These are phyloP conservation scores for Clavulina sp. DNA, from an alignment of 768 basidiomycete genomes.

Conservation along the genomic window DNA sequence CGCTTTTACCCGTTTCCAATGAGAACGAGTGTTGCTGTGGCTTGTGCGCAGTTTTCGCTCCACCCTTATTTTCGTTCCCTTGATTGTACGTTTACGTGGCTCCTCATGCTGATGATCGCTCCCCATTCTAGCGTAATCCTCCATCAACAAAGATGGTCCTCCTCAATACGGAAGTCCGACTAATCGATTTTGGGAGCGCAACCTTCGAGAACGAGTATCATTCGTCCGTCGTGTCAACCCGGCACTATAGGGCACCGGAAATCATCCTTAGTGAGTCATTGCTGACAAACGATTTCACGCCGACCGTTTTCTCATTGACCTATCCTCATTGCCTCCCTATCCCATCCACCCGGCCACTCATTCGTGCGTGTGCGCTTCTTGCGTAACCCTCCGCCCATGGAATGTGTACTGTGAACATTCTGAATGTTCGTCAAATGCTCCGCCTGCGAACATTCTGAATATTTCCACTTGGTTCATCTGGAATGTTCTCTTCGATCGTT, in stretches of 20 bases:
- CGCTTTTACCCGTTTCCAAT: neutral
- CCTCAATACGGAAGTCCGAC: conserved; percentile 73
- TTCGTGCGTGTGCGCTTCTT: too few relatives aligned
- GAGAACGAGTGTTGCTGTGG: conserved; percentile 1
- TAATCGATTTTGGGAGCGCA: conserved; percentile 97
- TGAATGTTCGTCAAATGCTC: too few relatives aligned
- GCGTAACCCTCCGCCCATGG: too few relatives aligned
- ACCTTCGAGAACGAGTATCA: conserved; percentile 98
- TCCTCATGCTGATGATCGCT: conserved; percentile 8
- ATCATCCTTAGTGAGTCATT: conserved; percentile 78
- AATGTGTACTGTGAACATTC: too few relatives aligned
- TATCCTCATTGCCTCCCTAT: too few relatives aligned
- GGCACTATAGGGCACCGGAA: conserved; percentile 97
- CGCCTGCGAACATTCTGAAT: too few relatives aligned
- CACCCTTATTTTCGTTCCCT: neutral
- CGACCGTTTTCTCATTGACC: conserved; percentile 5
- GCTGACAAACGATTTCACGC: neutral
- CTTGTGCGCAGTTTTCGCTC: conserved; percentile 1
- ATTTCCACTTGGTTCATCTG: too few relatives aligned
- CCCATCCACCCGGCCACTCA: too few relatives aligned
- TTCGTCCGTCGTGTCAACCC: conserved; percentile 91
- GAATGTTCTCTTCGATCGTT: too few relatives aligned
- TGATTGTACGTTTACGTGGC: neutral
- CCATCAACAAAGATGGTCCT: conserved; percentile 60
- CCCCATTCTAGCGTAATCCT: conserved; percentile 35